Conservation (phyloP, 179 eudicot species). For the Drosera spatulata region DNA sequence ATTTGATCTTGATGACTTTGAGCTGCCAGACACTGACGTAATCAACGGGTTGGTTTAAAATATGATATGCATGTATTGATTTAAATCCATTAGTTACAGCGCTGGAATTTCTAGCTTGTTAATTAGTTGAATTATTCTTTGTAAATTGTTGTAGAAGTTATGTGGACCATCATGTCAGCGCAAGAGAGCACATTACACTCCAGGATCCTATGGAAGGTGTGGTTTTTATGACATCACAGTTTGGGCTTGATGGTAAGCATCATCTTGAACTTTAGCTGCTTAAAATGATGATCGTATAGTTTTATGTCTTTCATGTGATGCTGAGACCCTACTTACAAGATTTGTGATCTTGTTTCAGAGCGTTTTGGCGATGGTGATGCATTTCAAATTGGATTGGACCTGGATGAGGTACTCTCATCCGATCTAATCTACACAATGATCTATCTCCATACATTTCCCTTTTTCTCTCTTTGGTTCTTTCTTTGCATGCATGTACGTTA, state of each 20-base stretch:
- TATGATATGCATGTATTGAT: not conserved
- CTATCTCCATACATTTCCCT: too few relatives aligned
- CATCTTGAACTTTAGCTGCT: not conserved
- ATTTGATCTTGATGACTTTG: conserved; percentile 98
- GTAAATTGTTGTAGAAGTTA: conserved; percentile 50
- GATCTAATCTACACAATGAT: too few relatives aligned
- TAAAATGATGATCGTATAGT: not conserved
- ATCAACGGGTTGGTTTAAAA: conserved; percentile 49
- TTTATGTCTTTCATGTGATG: not conserved
- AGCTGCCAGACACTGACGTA: conserved; percentile 73
- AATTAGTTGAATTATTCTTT: not conserved
- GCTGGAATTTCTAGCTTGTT: not conserved
- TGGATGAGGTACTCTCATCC: conserved; percentile 67
- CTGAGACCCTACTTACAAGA: not conserved
- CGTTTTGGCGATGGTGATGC: conserved; percentile 97
- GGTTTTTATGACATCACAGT: conserved; percentile 64
- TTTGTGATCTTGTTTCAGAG: conserved; percentile 33
- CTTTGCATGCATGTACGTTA: too few relatives aligned
- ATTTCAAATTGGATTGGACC: conserved; percentile 75
- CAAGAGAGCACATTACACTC: conserved; percentile 94
- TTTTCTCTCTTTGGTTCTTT: too few relatives aligned
- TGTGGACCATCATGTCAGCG: conserved; percentile 86
- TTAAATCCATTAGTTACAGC: not conserved
- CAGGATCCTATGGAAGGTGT: conserved; percentile 95
- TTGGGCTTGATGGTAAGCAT: conserved; percentile 86